Evolutionary conservation across 805 yeast genomes (phyloP).

Genomic region (Wickerhamiella galacta): DNA sequence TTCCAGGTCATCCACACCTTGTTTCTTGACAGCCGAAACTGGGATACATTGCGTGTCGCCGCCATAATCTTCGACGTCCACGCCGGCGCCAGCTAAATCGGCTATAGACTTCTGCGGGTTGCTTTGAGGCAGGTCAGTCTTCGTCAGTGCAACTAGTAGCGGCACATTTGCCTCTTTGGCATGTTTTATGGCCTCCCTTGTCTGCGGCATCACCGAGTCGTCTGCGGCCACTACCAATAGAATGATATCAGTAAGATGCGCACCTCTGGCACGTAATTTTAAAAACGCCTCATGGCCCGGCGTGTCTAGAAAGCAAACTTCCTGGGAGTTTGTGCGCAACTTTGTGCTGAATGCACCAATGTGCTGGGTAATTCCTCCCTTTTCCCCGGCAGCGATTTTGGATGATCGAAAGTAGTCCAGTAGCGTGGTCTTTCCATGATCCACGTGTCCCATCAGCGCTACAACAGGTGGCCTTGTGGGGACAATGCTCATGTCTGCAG

Average conservation of each 20-base stretch:
- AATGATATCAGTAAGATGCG: constrained; percentile 81
- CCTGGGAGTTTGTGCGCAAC: constrained; percentile 61
- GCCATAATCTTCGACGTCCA: constrained; percentile 83
- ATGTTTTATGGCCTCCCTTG: constrained; percentile 87
- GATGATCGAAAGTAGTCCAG: constrained; percentile 76
- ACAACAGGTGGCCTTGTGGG: constrained; percentile 81
- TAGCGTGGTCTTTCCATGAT: constrained; percentile 93
- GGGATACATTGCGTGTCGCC: constrained; percentile 85
- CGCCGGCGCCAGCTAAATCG: constrained; percentile 60
- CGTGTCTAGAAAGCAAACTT: constrained; percentile 82
- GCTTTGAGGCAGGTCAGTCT: constrained; percentile 68
- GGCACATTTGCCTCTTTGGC: constrained; percentile 70
- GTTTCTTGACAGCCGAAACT: constrained; percentile 79
- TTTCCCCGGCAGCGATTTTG: constrained; percentile 66
- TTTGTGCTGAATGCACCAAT: constrained; percentile 96
- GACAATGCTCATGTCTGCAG: constrained; percentile 31
- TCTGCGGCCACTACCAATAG: constrained; percentile 91
- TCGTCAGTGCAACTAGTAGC: constrained; percentile 79
- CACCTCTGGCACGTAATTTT: constrained; percentile 94
- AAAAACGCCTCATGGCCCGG: constrained; percentile 97
- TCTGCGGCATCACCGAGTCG: constrained; percentile 96
- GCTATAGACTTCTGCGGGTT: constrained; percentile 59
- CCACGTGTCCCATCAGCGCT: constrained; percentile 98
- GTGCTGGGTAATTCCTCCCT: constrained; percentile 95
- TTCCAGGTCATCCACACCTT: constrained; percentile 77